phyloP scores from a whole-genome alignment of 202 grass and related monocot genomes.

The Carex sylvatica region DNA sequence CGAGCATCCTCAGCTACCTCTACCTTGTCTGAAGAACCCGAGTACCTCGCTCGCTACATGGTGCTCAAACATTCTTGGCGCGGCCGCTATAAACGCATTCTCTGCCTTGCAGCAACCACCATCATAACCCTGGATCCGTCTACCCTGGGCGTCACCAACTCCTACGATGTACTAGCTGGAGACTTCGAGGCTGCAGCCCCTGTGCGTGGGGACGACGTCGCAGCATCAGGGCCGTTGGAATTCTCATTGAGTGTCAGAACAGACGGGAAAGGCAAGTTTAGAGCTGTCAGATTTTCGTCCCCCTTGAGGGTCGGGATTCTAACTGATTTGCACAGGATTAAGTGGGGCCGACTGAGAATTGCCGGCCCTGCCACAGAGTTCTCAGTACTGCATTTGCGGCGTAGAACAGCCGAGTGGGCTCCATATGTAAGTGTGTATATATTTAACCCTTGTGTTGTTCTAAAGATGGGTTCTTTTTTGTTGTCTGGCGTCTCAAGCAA shows the following conservation, averaged over 20 bases:
- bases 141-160: slow-evolving; percentile 75
- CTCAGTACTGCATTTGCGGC: slow-evolving; percentile 79
- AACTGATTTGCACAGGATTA: slow-evolving; percentile 80
- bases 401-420: slow-evolving; percentile 78
- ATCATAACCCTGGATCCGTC: slow-evolving; percentile 84
- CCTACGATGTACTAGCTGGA: slow-evolving; percentile 49
- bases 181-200: slow-evolving; percentile 72
- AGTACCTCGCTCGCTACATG: slow-evolving; percentile 82
- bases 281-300: slow-evolving; percentile 75
- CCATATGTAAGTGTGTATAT: slow-evolving; percentile 59
- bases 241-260: slow-evolving; percentile 72
- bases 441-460: not conserved
- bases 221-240: slow-evolving; percentile 43
- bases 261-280: slow-evolving; percentile 74
- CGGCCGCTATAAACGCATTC: slow-evolving; percentile 86
- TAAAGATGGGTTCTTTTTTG: slow-evolving; percentile 10
- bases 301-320: slow-evolving; percentile 76
- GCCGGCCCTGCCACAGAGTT: slow-evolving; percentile 50
- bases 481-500: not conserved
- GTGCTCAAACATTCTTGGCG: slow-evolving; percentile 96
- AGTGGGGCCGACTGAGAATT: slow-evolving; percentile 43
- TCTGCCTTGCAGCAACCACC: slow-evolving; percentile 64
- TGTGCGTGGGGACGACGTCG: slow-evolving; percentile 44
- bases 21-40: slow-evolving; percentile 65
- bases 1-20: slow-evolving; percentile 12